These are phyloP conservation scores for Stagonosporopsis vannaccii DNA, from an alignment of 2,329 filamentous ascomycete genomes.

Conservation along the genomic window DNA sequence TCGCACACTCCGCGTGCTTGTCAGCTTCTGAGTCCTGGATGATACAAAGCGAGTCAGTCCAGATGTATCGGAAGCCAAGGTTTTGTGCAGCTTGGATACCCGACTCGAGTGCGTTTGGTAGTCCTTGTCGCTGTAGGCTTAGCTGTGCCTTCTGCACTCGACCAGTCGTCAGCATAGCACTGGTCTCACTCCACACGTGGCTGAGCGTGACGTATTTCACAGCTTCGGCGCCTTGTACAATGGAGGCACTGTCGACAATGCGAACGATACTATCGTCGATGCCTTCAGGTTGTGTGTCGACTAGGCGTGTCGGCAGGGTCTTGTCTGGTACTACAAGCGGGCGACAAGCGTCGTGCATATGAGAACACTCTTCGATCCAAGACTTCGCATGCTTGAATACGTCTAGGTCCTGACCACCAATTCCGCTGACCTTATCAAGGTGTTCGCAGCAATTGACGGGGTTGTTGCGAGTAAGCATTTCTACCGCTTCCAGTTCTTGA, in stretches of 20 bases:
- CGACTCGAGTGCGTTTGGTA: slow-evolving; percentile 34
- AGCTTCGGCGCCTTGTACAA: slow-evolving; percentile 14
- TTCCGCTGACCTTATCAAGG: slow-evolving; percentile 10
- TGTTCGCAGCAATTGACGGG: slow-evolving; percentile 26
- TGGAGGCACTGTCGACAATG: slow-evolving; percentile 32
- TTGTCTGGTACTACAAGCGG: slow-evolving; percentile 14
- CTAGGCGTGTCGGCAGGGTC: slow-evolving; percentile 41
- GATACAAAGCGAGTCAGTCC: slow-evolving; percentile 46
- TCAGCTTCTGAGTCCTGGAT: slow-evolving; percentile 44
- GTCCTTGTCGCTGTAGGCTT: slow-evolving; percentile 24
- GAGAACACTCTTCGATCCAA: slow-evolving; percentile 42
- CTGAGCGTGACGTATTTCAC: slow-evolving; percentile 41
- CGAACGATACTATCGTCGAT: slow-evolving; percentile 23
- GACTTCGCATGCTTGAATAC: slow-evolving; percentile 28
- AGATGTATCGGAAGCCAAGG: slow-evolving; percentile 44
- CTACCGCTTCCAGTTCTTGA: slow-evolving; percentile 39
- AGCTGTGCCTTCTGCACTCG: slow-evolving; percentile 23
- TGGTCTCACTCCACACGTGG: slow-evolving; percentile 34
- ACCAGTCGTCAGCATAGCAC: slow-evolving; percentile 31
- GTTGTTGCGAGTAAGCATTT: slow-evolving; percentile 33
- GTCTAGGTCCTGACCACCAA: not conserved
- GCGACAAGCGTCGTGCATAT: slow-evolving; percentile 37
- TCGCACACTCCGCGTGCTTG: slow-evolving; percentile 39
- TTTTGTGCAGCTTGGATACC: slow-evolving; percentile 37
- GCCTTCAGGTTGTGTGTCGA: slow-evolving; percentile 36